Evolutionary conservation across 345 rosid species (phyloP).

Genomic region (Tarenaya hassleriana): DNA sequence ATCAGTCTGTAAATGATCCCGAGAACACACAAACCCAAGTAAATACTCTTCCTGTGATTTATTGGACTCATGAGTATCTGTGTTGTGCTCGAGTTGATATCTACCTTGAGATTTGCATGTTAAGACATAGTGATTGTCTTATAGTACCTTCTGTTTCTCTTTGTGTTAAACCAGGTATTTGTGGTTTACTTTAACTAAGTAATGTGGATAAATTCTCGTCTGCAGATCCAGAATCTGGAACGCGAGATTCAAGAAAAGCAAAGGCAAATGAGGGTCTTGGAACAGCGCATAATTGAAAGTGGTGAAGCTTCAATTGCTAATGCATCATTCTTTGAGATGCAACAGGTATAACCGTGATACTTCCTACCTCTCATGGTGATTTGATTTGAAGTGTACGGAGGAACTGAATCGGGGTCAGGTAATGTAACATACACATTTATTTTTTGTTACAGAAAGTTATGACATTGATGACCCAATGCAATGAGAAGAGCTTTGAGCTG

Average conservation of each 20-base stretch:
- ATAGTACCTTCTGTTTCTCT: too few relatives aligned
- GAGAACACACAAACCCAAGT: constrained; percentile 61
- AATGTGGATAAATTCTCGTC: constrained; percentile 7
- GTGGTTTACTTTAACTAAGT: background rate
- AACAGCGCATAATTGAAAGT: constrained; percentile 72
- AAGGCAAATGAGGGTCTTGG: constrained; percentile 75
- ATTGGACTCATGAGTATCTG: constrained; percentile 2
- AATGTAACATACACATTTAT: constrained; percentile 5
- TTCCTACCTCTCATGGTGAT: background rate
- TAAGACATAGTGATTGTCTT: background rate
- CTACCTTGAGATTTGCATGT: constrained; percentile 8
- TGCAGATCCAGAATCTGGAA: constrained; percentile 70
- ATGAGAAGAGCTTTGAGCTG: constrained; percentile 84
- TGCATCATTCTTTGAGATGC: constrained; percentile 81
- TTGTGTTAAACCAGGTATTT: background rate
- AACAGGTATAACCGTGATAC: constrained; percentile 42
- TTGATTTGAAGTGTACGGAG: too few relatives aligned
- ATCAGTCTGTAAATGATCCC: constrained; percentile 67
- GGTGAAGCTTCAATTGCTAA: constrained; percentile 81
- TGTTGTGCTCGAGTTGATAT: constrained; percentile 5
- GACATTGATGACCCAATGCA: constrained; percentile 83
- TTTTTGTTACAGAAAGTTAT: constrained; percentile 52
- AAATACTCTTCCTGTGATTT: constrained; percentile 11
- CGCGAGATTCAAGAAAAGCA: constrained; percentile 71
- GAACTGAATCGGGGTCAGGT: background rate